Conservation (phyloP, 768 basidiomycete species). For the Termitomyces sp. region DNA sequence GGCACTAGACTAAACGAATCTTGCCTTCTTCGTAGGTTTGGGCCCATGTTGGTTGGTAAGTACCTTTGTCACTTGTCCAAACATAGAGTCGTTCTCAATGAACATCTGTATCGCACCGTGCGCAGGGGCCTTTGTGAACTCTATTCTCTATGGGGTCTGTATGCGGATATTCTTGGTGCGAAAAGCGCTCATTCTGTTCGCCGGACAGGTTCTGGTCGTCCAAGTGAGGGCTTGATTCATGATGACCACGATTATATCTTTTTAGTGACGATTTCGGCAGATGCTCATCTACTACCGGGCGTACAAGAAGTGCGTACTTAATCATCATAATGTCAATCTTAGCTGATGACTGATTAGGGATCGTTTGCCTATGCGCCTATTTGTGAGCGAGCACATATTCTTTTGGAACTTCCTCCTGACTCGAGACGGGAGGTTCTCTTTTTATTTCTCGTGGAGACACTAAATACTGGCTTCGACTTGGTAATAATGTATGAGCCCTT, state of each 20-base stretch:
- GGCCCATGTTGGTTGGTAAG: constrained; percentile 40
- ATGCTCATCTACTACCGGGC: constrained; percentile 31
- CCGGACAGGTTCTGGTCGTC: constrained; percentile 28
- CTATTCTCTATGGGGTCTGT: constrained; percentile 44
- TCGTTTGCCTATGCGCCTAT: constrained; percentile 34
- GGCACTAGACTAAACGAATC: not conserved
- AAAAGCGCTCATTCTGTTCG: not conserved
- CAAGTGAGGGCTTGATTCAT: constrained; percentile 24
- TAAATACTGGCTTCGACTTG: constrained; percentile 42
- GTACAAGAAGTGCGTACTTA: constrained; percentile 31
- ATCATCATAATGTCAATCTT: not conserved
- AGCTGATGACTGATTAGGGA: constrained; percentile 26
- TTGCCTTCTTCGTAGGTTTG: constrained; percentile 26
- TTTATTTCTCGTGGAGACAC: constrained; percentile 37
- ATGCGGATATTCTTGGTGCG: not conserved
- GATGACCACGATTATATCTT: too few species aligned
- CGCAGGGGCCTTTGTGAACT: constrained; percentile 24
- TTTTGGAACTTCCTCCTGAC: not conserved
- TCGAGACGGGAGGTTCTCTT: constrained; percentile 31
- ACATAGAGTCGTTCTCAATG: not conserved
- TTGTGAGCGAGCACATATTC: constrained; percentile 22
- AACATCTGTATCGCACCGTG: too few species aligned
- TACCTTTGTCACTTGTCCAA: constrained; percentile 18
- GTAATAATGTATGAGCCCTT: constrained; percentile 45
- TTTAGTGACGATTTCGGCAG: not conserved